phyloP scores from a whole-genome alignment of 768 basidiomycete species.

The Podaxis pistillaris region DNA sequence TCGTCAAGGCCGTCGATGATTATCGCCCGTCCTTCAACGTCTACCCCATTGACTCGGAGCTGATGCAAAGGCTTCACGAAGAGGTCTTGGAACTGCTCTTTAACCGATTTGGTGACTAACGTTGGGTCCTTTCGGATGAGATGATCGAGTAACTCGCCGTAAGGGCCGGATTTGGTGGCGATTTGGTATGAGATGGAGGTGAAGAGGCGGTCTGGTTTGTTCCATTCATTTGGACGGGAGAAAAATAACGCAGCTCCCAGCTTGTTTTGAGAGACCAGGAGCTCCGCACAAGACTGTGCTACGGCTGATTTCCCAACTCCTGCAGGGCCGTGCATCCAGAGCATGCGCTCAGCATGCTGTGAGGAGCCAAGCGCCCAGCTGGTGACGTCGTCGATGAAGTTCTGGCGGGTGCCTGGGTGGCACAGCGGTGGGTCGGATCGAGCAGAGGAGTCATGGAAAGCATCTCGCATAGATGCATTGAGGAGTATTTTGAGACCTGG shows the following conservation, averaged over 20 bases:
- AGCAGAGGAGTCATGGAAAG: not conserved
- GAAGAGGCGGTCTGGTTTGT: not conserved
- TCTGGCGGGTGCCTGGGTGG: not conserved
- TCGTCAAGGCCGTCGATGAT: constrained; percentile 17
- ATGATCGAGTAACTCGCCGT: not conserved
- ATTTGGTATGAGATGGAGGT: constrained; percentile 3
- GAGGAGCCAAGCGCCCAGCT: too few species aligned
- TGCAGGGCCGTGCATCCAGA: too few species aligned
- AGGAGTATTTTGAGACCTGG: too few species aligned
- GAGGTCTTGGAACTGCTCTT: constrained; percentile 2
- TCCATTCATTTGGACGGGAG: not conserved
- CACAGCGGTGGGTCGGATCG: not conserved
- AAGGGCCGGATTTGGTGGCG: too few species aligned
- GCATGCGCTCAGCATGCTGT: too few species aligned
- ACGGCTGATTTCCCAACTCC: too few species aligned
- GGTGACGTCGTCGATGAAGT: too few species aligned
- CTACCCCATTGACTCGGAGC: not conserved
- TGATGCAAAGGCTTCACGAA: not conserved
- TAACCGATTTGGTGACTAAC: not conserved
- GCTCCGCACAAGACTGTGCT: too few species aligned
- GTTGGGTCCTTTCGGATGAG: not conserved
- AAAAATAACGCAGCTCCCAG: too few species aligned
- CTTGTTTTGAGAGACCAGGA: too few species aligned
- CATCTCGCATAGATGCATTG: too few species aligned
- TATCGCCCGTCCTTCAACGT: not conserved